Percentiles rank a stretch among this genome's conserved stretches.
Conservation (phyloP, 306 rosid species). For the Biancaea sappan region DNA sequence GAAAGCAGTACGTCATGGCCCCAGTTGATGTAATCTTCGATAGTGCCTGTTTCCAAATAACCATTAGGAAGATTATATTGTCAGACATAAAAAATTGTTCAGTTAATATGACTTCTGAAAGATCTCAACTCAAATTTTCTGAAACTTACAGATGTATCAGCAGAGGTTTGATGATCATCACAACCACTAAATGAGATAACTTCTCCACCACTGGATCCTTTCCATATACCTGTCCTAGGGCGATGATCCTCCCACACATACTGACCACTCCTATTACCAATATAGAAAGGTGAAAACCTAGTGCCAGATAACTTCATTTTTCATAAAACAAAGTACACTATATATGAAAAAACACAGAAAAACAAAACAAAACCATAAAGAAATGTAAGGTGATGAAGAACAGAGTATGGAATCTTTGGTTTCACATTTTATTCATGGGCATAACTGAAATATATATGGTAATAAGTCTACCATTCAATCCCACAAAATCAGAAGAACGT, state of each 20-base stretch:
- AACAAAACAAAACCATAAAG: neutral
- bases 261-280: constrained; percentile 64
- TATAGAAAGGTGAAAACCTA: constrained; percentile 4
- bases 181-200: constrained; percentile 93
- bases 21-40: constrained; percentile 95
- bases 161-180: constrained; percentile 90
- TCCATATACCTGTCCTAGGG: constrained; percentile 90
- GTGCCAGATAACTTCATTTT: neutral
- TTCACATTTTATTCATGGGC: too few species aligned
- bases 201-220: constrained; percentile 95
- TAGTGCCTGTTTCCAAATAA: constrained; percentile 67
- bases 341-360: neutral
- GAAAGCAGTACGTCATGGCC: constrained; percentile 96
- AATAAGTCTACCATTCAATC: too few species aligned
- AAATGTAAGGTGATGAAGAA: too few species aligned
- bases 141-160: constrained; percentile 91
- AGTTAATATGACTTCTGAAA: neutral
- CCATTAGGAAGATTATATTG: constrained; percentile 17
- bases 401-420: too few species aligned
- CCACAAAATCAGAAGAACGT: too few species aligned
- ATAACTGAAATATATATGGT: too few species aligned
- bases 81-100: neutral
- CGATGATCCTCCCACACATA: constrained; percentile 98
- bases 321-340: neutral
- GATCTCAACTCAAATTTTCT: constrained; percentile 11